Evolutionary conservation across 495 filamentous ascomycete species (phyloP).

Genomic region (Aspergillus ostianus): DNA sequence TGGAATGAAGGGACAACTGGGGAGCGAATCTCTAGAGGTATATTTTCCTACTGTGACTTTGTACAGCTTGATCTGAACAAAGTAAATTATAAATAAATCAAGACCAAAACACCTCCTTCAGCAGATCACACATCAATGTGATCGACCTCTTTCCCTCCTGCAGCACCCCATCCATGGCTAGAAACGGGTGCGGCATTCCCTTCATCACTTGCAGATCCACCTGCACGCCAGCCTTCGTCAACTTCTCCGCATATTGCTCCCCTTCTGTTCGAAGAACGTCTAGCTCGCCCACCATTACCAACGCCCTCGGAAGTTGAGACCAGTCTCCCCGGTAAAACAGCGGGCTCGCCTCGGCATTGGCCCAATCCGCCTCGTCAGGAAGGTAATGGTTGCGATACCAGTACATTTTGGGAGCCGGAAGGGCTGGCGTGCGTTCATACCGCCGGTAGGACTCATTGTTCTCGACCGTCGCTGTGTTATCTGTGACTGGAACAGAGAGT

Average conservation of each 20-base stretch:
- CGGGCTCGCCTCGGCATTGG: slow-evolving; percentile 54
- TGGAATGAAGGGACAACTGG: too few relatives aligned
- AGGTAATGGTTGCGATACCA: slow-evolving; percentile 60
- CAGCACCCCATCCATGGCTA: slow-evolving; percentile 58
- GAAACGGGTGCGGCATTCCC: slow-evolving; percentile 61
- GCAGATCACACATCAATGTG: slow-evolving; percentile 51
- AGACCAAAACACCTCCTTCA: slow-evolving; percentile 45
- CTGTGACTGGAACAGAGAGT: slow-evolving; percentile 57
- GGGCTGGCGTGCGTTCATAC: slow-evolving; percentile 49
- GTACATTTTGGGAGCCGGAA: slow-evolving; percentile 55
- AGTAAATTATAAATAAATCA: neutral
- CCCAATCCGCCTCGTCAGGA: slow-evolving; percentile 42
- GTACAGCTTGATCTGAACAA: too few relatives aligned
- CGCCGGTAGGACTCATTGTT: slow-evolving; percentile 48
- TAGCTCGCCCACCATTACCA: slow-evolving; percentile 56
- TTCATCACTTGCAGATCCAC: slow-evolving; percentile 57
- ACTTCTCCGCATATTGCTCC: slow-evolving; percentile 45
- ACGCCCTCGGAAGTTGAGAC: slow-evolving; percentile 46
- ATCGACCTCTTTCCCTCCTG: slow-evolving; percentile 53
- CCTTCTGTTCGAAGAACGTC: slow-evolving; percentile 56
- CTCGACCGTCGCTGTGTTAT: slow-evolving; percentile 50
- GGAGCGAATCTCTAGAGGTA: neutral
- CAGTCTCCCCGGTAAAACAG: slow-evolving; percentile 50
- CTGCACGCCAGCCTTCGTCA: slow-evolving; percentile 50
- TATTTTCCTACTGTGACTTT: too few relatives aligned